Base-by-base conservation (phyloP, 257 asterid species). In the Scutellaria galericulata region DNA sequence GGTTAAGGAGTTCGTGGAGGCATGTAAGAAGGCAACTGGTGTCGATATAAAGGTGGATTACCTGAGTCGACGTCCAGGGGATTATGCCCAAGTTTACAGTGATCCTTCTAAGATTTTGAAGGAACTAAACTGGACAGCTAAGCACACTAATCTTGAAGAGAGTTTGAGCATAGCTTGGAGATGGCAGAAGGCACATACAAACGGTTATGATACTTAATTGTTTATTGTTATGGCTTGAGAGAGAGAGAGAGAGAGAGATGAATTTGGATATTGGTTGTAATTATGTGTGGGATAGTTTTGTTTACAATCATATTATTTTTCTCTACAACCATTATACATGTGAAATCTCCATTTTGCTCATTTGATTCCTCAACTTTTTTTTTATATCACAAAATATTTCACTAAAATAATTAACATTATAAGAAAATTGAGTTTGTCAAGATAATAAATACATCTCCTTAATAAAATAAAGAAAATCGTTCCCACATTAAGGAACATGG, bases 11-110 rank as follows among this genome's bases (percentile, higher is more conserved):
- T 83, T 83, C 9, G 87, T 79, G 56, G 82, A 79, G 64, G 87
- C 87, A 1, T 83, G 87, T 47, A 83, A 73, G 77, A 79, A 55
- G 65, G 84, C 87, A 0, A 83, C 87, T 0, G 84, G 82, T 8
- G 79, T 63, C 37, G 46, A 71, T 70, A 83, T 83, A 52, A 79
- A 82, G 75, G 82, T 82, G 77, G 84, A 82, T 2, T 76, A 40
- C 64, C 86, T 79, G 8, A 74, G 77, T 51, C 81, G 86, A 2
- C 74, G 86, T 5, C 83, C 83, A 1, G 86, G 85, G 58, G 83
- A 81, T 61, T 81, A 81, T 44, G 85, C 82, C 0, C 72, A 81
- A 51, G 85, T 81, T 13, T 81, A 47, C 42, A 77, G 84, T n/a
- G 81, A 80, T 47, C 84, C 84, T 50, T 53, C 81, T 5, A 81